Evolutionary conservation across 73 alveolate genomes (phyloP).

Genomic region (Urostyla sp.): DNA sequence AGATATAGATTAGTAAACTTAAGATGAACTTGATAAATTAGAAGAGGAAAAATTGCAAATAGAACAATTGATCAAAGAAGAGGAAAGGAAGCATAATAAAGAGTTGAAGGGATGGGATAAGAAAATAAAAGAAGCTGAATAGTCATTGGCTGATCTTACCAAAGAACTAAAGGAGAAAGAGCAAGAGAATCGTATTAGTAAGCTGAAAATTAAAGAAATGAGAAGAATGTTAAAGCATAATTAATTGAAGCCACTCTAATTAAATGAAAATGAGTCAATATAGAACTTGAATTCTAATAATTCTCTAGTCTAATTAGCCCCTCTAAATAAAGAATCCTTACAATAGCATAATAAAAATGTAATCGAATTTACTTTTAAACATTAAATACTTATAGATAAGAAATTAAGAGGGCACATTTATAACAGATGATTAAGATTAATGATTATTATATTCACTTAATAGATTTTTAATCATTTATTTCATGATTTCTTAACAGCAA

Average conservation of each 20-base stretch:
- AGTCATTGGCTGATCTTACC: not conserved
- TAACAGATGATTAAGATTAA: no score
- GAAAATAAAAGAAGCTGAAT: not conserved
- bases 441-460: no score
- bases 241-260: conserved; percentile 42
- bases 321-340: not conserved
- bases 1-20: not conserved
- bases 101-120: conserved; percentile 41
- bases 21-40: conserved; percentile 35
- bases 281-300: not conserved
- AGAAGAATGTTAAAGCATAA: conserved; percentile 40
- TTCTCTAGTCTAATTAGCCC: conserved; percentile 17
- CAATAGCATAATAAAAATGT: not conserved
- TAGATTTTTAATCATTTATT: no score
- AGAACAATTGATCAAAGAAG: conserved; percentile 27
- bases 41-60: not conserved
- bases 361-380: not conserved
- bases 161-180: conserved; percentile 29
- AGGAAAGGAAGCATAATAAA: conserved; percentile 35
- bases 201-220: conserved; percentile 22
- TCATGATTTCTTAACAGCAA: no score
- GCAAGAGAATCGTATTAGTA: conserved; percentile 45
- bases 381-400: not conserved
- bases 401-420: not conserved
- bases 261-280: not conserved